Conservation (phyloP, 768 basidiomycete species). For the Neoboletus subvelutipes region DNA sequence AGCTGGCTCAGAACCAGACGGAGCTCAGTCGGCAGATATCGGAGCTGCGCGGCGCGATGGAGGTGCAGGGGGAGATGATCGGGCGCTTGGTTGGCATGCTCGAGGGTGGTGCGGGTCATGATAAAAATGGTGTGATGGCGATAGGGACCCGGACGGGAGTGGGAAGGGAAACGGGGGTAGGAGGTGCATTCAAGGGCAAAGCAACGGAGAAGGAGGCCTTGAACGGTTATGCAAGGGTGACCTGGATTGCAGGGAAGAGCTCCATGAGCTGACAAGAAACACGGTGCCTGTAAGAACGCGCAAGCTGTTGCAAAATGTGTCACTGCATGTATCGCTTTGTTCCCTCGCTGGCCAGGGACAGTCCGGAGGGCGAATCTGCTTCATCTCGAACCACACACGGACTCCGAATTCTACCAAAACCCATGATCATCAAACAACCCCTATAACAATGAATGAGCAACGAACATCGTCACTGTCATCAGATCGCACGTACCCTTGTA, state of each 20-base stretch:
- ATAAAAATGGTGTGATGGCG: not conserved
- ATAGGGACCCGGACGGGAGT: not conserved
- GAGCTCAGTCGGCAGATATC: conserved; percentile 70
- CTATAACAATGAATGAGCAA: too few species aligned
- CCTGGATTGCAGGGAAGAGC: too few species aligned
- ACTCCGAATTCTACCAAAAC: too few species aligned
- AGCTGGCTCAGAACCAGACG: conserved; percentile 70
- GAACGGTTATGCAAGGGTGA: not conserved
- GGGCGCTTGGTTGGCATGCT: conserved; percentile 21
- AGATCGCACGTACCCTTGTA: too few species aligned
- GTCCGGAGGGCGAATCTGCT: not conserved
- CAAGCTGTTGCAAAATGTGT: not conserved
- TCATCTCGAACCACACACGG: too few species aligned
- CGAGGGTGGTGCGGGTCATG: too few species aligned
- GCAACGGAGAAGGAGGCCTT: conserved; percentile 1
- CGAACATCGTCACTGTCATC: too few species aligned
- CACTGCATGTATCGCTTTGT: not conserved
- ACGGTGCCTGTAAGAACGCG: not conserved
- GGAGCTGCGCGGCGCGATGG: too few species aligned
- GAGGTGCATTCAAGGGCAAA: conserved; percentile 14
- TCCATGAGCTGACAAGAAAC: too few species aligned
- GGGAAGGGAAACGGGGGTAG: not conserved
- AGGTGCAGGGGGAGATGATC: conserved; percentile 57
- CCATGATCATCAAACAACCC: too few species aligned
- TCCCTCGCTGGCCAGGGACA: not conserved